Base-by-base conservation (phyloP, 306 rosid genomes). In the Quercus agrifolia region DNA sequence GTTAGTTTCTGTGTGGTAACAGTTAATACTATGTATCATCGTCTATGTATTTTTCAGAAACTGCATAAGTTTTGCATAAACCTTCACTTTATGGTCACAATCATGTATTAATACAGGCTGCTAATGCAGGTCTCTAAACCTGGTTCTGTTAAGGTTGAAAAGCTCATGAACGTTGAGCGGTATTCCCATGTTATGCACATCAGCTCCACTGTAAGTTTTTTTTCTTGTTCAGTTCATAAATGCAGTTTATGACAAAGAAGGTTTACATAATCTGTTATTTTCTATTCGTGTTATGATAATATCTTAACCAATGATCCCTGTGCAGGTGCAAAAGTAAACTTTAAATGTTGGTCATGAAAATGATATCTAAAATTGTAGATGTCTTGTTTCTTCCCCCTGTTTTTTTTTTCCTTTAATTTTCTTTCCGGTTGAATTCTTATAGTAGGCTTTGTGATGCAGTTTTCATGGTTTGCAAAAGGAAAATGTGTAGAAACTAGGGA, bases 141-240 rank as follows among this genome's bases (percentile, higher is more conserved):
- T 14, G 99, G 97, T 54, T 95, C 99, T 46, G 98, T 95, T 17
- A 85, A 83, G 75, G 98, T 93, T 79, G 98, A 95, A 83, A 87
- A 89, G 85, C 89, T 93, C 52, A 95, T 91, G 99, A 90, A 93
- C 68, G 79, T 95, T 25, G 99, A 95, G 88, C 93, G 94, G 33
- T 95, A 91, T 87, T 95, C 99, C 83, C 99, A 95, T 84, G 99
- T 95, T 57, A 95, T 95, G 99, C 99, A 95, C 83, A 89, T 95
- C 63, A 95, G 99, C 82, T 95, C 99, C 18, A 95, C 99, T 6
- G 99, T 93, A 88, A 93, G 98, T 79, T 74, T 61, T 81, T 6
- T 41, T 69, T 69, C 15, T 69, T 35, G 17, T 21, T 64, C 79
- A 55, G 30, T 6, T 11, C 58, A 3, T 21, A 55, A 56, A 17